phyloP scores from a whole-genome alignment of 129 eudicot species.

The Saussurea involucrata region DNA sequence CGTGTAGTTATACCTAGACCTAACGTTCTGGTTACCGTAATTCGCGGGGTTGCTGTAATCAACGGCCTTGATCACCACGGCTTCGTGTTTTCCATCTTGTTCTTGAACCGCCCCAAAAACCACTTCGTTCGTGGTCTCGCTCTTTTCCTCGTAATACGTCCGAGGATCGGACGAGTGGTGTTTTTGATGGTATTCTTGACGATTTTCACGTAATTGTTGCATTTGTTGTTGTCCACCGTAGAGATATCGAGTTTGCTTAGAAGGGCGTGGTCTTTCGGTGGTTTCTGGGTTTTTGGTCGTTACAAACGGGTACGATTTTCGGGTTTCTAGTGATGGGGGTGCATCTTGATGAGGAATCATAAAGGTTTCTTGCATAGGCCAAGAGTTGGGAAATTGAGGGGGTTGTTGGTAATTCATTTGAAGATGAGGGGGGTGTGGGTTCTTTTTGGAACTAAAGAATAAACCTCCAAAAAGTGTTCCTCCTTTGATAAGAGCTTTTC shows the following conservation, averaged over 20 bases:
- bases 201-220: conserved; percentile 44
- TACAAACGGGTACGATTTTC: conserved; percentile 48
- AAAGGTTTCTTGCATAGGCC: conserved; percentile 85
- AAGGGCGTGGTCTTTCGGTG: conserved; percentile 46
- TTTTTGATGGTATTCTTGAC: conserved; percentile 64
- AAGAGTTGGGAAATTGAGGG: conserved; percentile 34
- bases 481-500: conserved; percentile 48
- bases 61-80: conserved; percentile 84
- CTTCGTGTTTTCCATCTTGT: conserved; percentile 64
- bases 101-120: conserved; percentile 98
- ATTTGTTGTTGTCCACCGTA: conserved; percentile 46
- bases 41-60: conserved; percentile 58
- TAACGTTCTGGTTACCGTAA: conserved; percentile 41
- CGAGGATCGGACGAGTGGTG: conserved; percentile 56
- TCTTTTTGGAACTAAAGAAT: conserved; percentile 44
- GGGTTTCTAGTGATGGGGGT: conserved; percentile 61
- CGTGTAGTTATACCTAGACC: conserved; percentile 77
- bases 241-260: conserved; percentile 48
- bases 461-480: conserved; percentile 53
- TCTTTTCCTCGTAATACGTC: conserved; percentile 54
- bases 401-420: conserved; percentile 60
- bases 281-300: conserved; percentile 41
- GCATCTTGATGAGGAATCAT: conserved; percentile 61
- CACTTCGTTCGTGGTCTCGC: conserved; percentile 67
- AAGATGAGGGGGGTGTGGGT: conserved; percentile 30